phyloP scores from a whole-genome alignment of 192 early-diverging fungal genomes.

The Coemansia reversa region DNA sequence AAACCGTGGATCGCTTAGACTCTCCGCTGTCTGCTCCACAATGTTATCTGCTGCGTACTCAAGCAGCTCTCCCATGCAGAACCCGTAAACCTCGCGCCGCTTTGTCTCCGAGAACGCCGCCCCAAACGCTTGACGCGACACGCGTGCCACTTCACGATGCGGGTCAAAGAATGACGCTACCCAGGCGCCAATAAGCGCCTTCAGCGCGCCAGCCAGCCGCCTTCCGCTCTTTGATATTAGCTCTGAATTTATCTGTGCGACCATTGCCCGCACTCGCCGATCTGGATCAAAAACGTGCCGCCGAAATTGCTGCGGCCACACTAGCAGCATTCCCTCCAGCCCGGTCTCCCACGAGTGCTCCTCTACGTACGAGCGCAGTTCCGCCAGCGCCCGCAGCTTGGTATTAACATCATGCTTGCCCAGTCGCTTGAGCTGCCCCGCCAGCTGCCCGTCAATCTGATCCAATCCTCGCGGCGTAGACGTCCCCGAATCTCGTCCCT shows the following conservation, averaged over 20 bases:
- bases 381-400: conserved; percentile 82
- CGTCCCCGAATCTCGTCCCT: conserved; percentile 4
- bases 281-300: conserved; percentile 70
- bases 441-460: conserved; percentile 60
- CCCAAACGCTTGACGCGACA: conserved; percentile 58
- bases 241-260: conserved; percentile 64
- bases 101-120: conserved; percentile 80
- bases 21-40: conserved; percentile 75
- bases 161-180: conserved; percentile 79
- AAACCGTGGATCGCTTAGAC: conserved; percentile 64
- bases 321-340: conserved; percentile 42
- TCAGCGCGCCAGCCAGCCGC: conserved; percentile 76
- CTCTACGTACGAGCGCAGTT: conserved; percentile 63
- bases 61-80: conserved; percentile 74
- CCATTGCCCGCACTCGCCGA: conserved; percentile 73
- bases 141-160: conserved; percentile 69
- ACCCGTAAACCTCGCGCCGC: conserved; percentile 68
- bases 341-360: conserved; percentile 56
- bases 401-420: conserved; percentile 87
- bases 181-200: conserved; percentile 83
- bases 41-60: conserved; percentile 68
- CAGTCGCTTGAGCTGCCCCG: conserved; percentile 80
- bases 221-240: conserved; percentile 70
- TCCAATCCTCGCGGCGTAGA: conserved; percentile 41
- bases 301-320: conserved; percentile 39